Conservation (phyloP, 768 basidiomycete genomes). For the Cystofilobasidium bisporidii region DNA sequence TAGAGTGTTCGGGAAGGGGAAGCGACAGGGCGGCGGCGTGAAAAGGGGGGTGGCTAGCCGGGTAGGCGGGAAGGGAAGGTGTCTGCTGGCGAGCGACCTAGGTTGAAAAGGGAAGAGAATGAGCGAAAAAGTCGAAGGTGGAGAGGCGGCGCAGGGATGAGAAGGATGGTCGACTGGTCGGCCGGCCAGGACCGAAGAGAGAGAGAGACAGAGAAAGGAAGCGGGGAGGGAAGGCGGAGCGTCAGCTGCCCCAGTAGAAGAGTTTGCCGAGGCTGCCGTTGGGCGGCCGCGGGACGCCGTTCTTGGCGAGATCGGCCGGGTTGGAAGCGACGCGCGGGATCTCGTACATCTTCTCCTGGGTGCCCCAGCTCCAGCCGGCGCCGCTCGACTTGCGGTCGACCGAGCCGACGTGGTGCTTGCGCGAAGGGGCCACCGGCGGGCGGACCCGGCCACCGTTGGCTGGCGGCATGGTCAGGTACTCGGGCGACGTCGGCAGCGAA, state of each 20-base stretch:
- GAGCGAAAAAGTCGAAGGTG: too few relatives aligned
- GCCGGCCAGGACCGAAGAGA: too few relatives aligned
- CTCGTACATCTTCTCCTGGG: conserved; percentile 23
- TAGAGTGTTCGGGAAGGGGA: too few relatives aligned
- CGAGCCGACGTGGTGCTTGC: neutral
- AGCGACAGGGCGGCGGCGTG: too few relatives aligned
- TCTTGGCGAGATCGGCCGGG: neutral
- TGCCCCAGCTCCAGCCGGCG: conserved; percentile 12
- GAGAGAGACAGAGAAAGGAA: too few relatives aligned
- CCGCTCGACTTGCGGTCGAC: neutral
- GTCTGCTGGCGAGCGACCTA: too few relatives aligned
- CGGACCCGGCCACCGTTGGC: neutral
- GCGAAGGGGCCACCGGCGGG: neutral
- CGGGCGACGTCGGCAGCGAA: neutral
- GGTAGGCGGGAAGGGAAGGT: too few relatives aligned
- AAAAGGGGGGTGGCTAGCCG: too few relatives aligned
- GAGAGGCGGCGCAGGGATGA: too few relatives aligned
- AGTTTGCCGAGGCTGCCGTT: conserved; percentile 9
- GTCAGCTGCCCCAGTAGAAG: conserved; percentile 15
- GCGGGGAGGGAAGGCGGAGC: too few relatives aligned
- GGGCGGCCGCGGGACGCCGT: neutral
- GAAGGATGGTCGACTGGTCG: too few relatives aligned
- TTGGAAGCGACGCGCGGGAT: neutral
- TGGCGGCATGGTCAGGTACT: conserved; percentile 1
- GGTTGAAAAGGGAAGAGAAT: too few relatives aligned